Conservation (phyloP, 192 early-diverging fungal species). For the Glomus cerebriforme region DNA sequence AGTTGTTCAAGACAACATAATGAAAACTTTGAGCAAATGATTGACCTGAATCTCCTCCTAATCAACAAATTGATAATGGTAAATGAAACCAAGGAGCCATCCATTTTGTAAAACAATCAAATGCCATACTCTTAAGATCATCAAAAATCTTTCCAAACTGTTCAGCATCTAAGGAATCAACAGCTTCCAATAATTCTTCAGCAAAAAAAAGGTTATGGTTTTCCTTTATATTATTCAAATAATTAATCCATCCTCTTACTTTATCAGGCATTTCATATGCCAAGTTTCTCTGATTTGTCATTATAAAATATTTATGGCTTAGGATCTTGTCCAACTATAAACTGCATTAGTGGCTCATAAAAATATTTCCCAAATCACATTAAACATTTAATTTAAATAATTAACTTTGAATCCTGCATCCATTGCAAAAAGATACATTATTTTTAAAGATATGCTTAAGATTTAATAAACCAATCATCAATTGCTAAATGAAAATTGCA, state of each 20-base stretch:
- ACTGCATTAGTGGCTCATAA: background rate
- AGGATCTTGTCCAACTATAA: background rate
- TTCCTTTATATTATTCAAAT: too few relatives aligned
- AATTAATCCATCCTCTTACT: background rate
- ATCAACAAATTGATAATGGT: background rate
- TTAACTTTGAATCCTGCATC: background rate
- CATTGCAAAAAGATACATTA: background rate
- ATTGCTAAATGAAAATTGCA: background rate
- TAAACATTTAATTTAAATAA: background rate
- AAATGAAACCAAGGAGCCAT: background rate
- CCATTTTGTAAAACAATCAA: background rate
- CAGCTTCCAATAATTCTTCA: background rate
- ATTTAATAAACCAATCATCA: background rate
- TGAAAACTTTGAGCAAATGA: background rate
- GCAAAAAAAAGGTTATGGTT: too few relatives aligned
- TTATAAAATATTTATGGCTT: too few relatives aligned
- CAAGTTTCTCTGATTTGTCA: background rate
- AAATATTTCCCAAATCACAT: background rate
- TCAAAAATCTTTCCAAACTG: background rate
- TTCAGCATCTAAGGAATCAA: background rate
- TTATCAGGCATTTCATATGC: constrained; percentile 2
- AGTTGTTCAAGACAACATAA: too few relatives aligned
- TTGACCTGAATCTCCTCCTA: too few relatives aligned
- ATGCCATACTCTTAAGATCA: constrained; percentile 1
- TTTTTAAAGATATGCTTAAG: background rate